These are phyloP conservation scores for Colletotrichum cuscutae DNA, from an alignment of 2,329 filamentous ascomycete species.

Conservation along the genomic window DNA sequence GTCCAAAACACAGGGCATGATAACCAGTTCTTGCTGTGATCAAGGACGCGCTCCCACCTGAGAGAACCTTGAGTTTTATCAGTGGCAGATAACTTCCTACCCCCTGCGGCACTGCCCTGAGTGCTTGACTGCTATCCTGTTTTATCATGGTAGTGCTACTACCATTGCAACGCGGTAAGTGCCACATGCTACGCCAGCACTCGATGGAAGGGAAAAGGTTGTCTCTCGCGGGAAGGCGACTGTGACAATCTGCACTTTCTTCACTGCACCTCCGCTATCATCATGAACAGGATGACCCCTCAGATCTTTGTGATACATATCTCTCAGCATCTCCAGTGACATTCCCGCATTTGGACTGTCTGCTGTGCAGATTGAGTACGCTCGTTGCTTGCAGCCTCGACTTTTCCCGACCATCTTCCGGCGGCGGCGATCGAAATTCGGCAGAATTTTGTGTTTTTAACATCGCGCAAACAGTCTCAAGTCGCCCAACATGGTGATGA, in stretches of 20 bases:
- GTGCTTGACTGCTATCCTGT: neutral
- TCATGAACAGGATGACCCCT: neutral
- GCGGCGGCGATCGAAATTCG: neutral
- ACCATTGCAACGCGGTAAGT: neutral
- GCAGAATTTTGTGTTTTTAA: neutral
- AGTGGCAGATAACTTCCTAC: neutral
- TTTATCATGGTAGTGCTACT: neutral
- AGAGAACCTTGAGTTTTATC: neutral
- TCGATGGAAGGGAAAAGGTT: neutral
- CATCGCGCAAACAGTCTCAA: neutral
- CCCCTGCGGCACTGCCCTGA: neutral
- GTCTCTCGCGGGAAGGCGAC: neutral
- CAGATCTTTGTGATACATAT: neutral
- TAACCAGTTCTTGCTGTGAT: neutral
- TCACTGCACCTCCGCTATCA: neutral
- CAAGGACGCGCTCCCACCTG: neutral
- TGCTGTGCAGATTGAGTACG: neutral
- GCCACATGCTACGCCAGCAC: neutral
- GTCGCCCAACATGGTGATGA: slow-evolving; percentile 7
- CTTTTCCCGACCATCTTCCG: neutral
- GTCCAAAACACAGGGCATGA: neutral
- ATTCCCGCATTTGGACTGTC: neutral
- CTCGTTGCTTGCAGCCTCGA: neutral
- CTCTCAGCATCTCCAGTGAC: neutral
- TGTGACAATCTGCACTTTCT: neutral